These are phyloP conservation scores for Echria macrotheca DNA, from an alignment of 495 filamentous ascomycete genomes.

Conservation along the genomic window DNA sequence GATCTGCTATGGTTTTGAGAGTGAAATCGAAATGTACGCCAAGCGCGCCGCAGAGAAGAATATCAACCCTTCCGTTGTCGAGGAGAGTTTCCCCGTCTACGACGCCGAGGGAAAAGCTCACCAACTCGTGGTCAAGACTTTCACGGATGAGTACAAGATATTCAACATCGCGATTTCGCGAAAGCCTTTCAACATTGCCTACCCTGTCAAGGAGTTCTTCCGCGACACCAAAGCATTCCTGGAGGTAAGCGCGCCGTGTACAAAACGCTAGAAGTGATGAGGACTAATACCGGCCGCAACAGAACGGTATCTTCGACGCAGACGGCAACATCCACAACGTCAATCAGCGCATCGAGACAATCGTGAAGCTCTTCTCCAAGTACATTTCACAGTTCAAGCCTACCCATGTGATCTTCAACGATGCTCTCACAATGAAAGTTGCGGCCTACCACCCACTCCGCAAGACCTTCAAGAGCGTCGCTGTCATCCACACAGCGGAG, in stretches of 20 bases:
- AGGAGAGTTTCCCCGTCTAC: background rate
- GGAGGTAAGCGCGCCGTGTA: constrained; percentile 14
- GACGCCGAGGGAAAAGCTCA: constrained; percentile 1
- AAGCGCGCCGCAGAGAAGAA: constrained; percentile 16
- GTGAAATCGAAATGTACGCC: constrained; percentile 17
- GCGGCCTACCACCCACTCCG: constrained; percentile 10
- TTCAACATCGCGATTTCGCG: constrained; percentile 21
- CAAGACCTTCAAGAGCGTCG: constrained; percentile 19
- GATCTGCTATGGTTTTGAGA: constrained; percentile 22
- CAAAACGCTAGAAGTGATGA: too few relatives aligned
- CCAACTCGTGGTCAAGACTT: constrained; percentile 15
- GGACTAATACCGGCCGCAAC: too few relatives aligned
- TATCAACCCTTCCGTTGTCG: constrained; percentile 14
- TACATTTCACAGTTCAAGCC: constrained; percentile 19
- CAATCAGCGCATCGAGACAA: constrained; percentile 10
- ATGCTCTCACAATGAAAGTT: constrained; percentile 28
- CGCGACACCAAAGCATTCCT: constrained; percentile 21
- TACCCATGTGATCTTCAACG: constrained; percentile 31
- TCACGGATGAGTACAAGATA: constrained; percentile 22
- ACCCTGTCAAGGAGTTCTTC: constrained; percentile 21
- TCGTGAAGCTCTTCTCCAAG: constrained; percentile 14
- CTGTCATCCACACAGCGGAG: constrained; percentile 29
- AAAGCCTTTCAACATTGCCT: constrained; percentile 14
- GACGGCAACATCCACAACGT: background rate
- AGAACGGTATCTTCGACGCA: background rate